phyloP scores from a whole-genome alignment of 1,284 basidiomycete species.

The Apiotrichum laibachii region DNA sequence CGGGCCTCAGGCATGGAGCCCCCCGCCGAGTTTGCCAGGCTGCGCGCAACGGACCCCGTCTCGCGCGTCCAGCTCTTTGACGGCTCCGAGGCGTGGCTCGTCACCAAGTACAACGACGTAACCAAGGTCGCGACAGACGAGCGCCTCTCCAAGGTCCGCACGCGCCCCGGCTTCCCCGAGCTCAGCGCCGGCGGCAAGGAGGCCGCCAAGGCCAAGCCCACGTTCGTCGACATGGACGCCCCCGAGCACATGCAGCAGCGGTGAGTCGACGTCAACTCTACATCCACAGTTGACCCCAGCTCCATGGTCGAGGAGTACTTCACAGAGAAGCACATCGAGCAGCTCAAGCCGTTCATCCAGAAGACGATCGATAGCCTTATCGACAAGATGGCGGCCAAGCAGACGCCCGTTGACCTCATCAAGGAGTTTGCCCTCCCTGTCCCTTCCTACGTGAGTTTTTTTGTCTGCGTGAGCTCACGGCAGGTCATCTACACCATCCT shows the following conservation, averaged over 20 bases:
- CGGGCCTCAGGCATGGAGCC: constrained; percentile 16
- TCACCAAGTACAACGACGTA: constrained; percentile 18
- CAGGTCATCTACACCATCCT: constrained; percentile 18
- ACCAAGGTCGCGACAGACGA: constrained; percentile 11
- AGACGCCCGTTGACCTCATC: constrained; percentile 7
- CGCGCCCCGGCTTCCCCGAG: constrained; percentile 16
- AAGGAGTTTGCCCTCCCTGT: constrained; percentile 14
- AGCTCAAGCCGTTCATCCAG: constrained; percentile 12
- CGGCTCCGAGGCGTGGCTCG: constrained; percentile 11
- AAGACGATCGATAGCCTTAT: constrained; percentile 7
- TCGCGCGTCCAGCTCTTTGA: constrained; percentile 13
- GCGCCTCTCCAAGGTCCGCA: constrained; percentile 16
- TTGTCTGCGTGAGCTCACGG: neutral
- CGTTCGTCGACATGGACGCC: constrained; percentile 19
- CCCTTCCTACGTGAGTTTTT: constrained; percentile 4
- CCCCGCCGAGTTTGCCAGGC: constrained; percentile 11
- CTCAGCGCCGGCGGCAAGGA: constrained; percentile 19
- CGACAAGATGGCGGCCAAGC: constrained; percentile 10
- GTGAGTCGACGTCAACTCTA: neutral
- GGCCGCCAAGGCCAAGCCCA: constrained; percentile 16
- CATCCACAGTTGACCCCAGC: too few species aligned
- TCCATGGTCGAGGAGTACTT: constrained; percentile 14
- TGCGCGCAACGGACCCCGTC: constrained; percentile 12
- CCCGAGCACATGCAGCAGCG: constrained; percentile 17
- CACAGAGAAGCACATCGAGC: constrained; percentile 6